These are phyloP conservation scores for Beauveria pseudobassiana DNA, from an alignment of 2,329 filamentous ascomycete genomes.

Conservation along the genomic window DNA sequence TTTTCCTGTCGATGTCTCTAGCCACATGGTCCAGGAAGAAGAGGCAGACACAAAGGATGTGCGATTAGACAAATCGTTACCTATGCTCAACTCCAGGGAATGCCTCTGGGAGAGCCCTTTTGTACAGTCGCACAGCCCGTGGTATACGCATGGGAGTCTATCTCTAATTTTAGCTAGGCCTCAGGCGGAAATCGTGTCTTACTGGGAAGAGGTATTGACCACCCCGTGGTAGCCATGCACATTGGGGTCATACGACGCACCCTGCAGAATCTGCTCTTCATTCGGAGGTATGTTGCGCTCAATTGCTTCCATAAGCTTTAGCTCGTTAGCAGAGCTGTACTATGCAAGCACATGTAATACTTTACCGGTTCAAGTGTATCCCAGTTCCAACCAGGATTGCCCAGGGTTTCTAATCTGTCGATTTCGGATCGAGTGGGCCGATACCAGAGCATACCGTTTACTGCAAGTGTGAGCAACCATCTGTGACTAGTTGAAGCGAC, in stretches of 20 bases:
- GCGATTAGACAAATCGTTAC: constrained; percentile 19
- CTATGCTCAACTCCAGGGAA: constrained; percentile 17
- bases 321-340: constrained; percentile 12
- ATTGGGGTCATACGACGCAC: constrained; percentile 21
- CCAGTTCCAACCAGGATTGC: constrained; percentile 25
- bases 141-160: constrained; percentile 18
- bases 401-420: constrained; percentile 16
- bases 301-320: constrained; percentile 14
- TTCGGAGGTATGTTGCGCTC: constrained; percentile 18
- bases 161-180: not conserved
- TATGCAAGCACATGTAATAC: constrained; percentile 11
- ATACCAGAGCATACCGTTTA: constrained; percentile 21
- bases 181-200: not conserved
- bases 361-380: constrained; percentile 22
- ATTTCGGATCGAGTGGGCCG: constrained; percentile 18
- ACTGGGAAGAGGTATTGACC: constrained; percentile 19
- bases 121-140: constrained; percentile 16
- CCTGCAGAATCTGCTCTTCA: constrained; percentile 15
- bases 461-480: constrained; percentile 6
- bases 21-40: constrained; percentile 19
- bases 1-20: constrained; percentile 13
- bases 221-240: constrained; percentile 18
- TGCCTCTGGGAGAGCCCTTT: constrained; percentile 14
- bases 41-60: constrained; percentile 17
- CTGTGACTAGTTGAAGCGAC: not conserved